Evolutionary conservation across 495 filamentous ascomycete genomes (phyloP).

Genomic region (Symbiotaphrina buchneri): DNA sequence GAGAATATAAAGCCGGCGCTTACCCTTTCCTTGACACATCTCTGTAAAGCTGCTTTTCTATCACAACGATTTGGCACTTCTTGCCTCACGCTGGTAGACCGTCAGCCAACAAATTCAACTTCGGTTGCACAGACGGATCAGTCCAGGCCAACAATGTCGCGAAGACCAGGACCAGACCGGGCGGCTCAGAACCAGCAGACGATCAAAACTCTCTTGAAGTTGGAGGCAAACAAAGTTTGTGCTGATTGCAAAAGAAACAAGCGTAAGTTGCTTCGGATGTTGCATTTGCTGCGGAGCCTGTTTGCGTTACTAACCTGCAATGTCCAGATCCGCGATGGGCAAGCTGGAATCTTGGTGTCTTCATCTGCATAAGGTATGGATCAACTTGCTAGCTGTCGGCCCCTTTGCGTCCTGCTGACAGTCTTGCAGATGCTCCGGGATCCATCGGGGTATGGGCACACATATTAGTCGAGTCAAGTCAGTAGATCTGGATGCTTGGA

Average conservation of each 20-base stretch:
- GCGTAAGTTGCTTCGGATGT: constrained; percentile 30
- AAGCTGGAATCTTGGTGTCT: constrained; percentile 90
- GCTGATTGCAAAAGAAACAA: constrained; percentile 98
- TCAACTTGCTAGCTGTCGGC: constrained; percentile 2
- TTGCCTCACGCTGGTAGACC: background rate
- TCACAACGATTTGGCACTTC: no score
- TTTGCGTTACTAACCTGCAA: constrained; percentile 6
- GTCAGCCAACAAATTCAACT: background rate
- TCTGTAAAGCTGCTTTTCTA: no score
- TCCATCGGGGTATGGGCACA: constrained; percentile 95
- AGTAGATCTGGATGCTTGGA: constrained; percentile 94
- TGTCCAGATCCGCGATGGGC: constrained; percentile 84
- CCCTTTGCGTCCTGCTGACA: background rate
- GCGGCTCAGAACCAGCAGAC: constrained; percentile 75
- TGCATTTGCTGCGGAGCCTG: background rate
- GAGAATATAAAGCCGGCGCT: no score
- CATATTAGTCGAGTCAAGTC: constrained; percentile 97
- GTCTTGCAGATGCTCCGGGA: constrained; percentile 53
- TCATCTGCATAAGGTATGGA: constrained; percentile 68
- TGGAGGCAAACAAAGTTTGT: constrained; percentile 86
- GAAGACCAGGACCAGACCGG: constrained; percentile 62
- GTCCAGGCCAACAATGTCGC: constrained; percentile 45
- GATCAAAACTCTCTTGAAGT: constrained; percentile 79
- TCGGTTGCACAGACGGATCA: background rate
- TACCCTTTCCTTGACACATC: no score